A percentile compares a stretch with the other conserved stretches of the same genome.
Evolutionary conservation across 345 rosid species (phyloP).

Genomic region (Streptanthus diversifolius): DNA sequence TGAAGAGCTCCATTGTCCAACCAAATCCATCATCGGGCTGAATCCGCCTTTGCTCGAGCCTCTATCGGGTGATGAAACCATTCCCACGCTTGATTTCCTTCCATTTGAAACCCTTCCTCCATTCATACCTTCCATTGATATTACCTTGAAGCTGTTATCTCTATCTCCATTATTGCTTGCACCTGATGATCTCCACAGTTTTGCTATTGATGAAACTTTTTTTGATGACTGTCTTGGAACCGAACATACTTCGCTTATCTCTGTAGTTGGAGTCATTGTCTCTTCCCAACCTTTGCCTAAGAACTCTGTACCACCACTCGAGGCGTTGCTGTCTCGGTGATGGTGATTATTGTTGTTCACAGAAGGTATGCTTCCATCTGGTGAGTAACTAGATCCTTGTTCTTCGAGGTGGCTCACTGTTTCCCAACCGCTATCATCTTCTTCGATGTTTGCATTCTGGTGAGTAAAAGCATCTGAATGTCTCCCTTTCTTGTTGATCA

Average conservation of each 20-base stretch:
- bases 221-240: constrained; percentile 51
- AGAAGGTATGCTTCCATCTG: constrained; percentile 65
- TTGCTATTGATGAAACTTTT: constrained; percentile 73
- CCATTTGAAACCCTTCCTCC: constrained; percentile 70
- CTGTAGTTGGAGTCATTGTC: constrained; percentile 61
- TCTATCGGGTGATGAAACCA: constrained; percentile 62
- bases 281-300: constrained; percentile 54
- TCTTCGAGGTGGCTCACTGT: constrained; percentile 90
- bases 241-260: constrained; percentile 65
- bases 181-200: constrained; percentile 75
- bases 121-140: constrained; percentile 64
- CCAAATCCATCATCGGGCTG: constrained; percentile 59
- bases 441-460: constrained; percentile 55
- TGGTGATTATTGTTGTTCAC: constrained; percentile 43
- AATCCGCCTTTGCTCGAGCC: constrained; percentile 60
- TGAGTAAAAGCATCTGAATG: constrained; percentile 39
- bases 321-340: constrained; percentile 49
- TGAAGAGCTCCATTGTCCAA: constrained; percentile 70
- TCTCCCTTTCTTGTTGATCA: constrained; percentile 35
- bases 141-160: constrained; percentile 60
- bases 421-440: constrained; percentile 98
- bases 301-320: constrained; percentile 55
- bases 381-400: constrained; percentile 84
- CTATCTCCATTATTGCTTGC: constrained; percentile 57
- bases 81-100: constrained; percentile 57